These are phyloP conservation scores for Ascochyta fabae DNA, from an alignment of 2,329 filamentous ascomycete genomes.

Conservation along the genomic window DNA sequence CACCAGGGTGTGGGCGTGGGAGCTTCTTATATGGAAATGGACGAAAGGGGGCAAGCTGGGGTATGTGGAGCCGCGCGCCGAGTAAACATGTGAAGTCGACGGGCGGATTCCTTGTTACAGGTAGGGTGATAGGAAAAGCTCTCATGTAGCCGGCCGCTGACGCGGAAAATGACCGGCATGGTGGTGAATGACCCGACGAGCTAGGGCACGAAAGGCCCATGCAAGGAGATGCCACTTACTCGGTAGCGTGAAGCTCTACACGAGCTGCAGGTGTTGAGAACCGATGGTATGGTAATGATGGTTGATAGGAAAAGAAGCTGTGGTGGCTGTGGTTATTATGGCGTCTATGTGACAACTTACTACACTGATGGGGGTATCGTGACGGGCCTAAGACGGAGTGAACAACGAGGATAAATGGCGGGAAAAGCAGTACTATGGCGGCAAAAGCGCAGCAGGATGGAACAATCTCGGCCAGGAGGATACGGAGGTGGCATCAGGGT, in stretches of 20 bases:
- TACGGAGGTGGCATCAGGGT: conserved; percentile 30
- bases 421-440: conserved; percentile 38
- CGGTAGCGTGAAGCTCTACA: conserved; percentile 31
- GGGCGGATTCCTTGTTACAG: conserved; percentile 38
- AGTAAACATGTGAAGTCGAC: conserved; percentile 45
- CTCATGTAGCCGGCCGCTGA: conserved; percentile 38
- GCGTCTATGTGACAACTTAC: conserved; percentile 33
- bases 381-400: conserved; percentile 11
- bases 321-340: conserved; percentile 37
- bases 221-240: conserved; percentile 39
- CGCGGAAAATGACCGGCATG: conserved; percentile 42
- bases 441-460: conserved; percentile 16
- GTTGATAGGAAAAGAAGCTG: background rate
- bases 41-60: conserved; percentile 41
- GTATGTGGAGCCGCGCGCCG: conserved; percentile 25
- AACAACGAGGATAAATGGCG: conserved; percentile 29
- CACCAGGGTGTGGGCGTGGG: conserved; percentile 19
- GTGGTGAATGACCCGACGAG: conserved; percentile 36
- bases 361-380: conserved; percentile 19
- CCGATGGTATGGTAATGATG: background rate
- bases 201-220: conserved; percentile 14
- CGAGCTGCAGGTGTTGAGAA: conserved; percentile 20
- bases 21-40: conserved; percentile 43
- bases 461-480: conserved; percentile 47
- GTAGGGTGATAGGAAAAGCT: conserved; percentile 31